Conservation (phyloP, 768 basidiomycete genomes). For the Termitomyces sp. region DNA sequence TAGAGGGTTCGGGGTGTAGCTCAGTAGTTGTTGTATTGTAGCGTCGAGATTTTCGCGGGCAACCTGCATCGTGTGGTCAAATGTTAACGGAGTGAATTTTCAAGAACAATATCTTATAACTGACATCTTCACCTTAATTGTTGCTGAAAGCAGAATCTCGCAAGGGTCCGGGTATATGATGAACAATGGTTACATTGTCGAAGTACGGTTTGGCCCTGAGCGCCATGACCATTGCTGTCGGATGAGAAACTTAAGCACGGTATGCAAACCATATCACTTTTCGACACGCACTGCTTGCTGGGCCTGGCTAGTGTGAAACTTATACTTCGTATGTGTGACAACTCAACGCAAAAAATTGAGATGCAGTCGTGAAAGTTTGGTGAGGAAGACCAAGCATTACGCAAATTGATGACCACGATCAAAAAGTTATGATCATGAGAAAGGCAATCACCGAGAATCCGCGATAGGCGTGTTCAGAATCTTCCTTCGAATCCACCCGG, state of each 20-base stretch:
- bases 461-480: too few relatives aligned
- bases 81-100: not conserved
- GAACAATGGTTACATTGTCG: not conserved
- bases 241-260: not conserved
- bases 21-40: not conserved
- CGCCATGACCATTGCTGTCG: not conserved
- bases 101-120: not conserved
- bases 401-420: too few relatives aligned
- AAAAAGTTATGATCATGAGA: too few relatives aligned
- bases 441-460: too few relatives aligned
- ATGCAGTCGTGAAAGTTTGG: not conserved
- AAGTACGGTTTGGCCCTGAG: not conserved
- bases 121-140: not conserved
- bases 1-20: not conserved
- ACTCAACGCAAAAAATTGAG: not conserved
- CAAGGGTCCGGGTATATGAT: not conserved
- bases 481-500: too few relatives aligned
- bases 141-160: not conserved
- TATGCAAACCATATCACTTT: not conserved
- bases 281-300: too few relatives aligned
- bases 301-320: not conserved
- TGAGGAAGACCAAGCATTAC: not conserved
- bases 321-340: not conserved
- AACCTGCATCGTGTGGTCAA: constrained; percentile 1
- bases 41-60: constrained; percentile 4